phyloP scores from a whole-genome alignment of 768 basidiomycete species.

The Pleurotus cornucopiae region DNA sequence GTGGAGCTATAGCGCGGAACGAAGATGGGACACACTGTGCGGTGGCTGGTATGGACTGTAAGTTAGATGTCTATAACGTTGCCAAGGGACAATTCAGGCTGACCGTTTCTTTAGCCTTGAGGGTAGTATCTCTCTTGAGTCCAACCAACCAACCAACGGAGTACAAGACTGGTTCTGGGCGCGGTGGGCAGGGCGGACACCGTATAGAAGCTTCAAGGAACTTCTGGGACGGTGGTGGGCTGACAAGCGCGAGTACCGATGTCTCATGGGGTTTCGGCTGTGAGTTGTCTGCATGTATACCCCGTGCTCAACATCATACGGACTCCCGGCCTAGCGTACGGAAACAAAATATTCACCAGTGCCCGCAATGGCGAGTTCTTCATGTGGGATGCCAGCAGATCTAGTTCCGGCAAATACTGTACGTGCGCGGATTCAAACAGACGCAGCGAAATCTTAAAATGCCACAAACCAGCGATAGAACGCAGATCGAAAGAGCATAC shows the following conservation, averaged over 20 bases:
- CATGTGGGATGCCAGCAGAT: slow-evolving; percentile 76
- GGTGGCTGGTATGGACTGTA: slow-evolving; percentile 79
- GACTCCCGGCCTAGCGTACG: slow-evolving; percentile 44
- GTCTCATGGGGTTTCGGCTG: slow-evolving; percentile 76
- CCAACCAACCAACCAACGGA: slow-evolving; percentile 37
- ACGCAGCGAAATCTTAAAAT: neutral
- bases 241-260: slow-evolving; percentile 77
- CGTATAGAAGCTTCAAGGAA: slow-evolving; percentile 72
- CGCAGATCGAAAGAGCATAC: slow-evolving; percentile 63
- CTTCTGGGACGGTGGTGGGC: slow-evolving; percentile 71
- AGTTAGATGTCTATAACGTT: neutral
- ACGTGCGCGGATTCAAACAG: slow-evolving; percentile 13
- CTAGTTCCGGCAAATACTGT: slow-evolving; percentile 70
- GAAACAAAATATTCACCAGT: slow-evolving; percentile 75
- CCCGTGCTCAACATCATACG: neutral
- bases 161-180: slow-evolving; percentile 32
- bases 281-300: slow-evolving; percentile 25
- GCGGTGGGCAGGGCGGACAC: slow-evolving; percentile 56
- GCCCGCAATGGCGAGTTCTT: slow-evolving; percentile 80
- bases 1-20: slow-evolving; percentile 63
- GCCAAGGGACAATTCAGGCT: neutral
- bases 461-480: slow-evolving; percentile 26
- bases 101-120: slow-evolving; percentile 37
- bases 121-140: slow-evolving; percentile 55
- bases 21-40: slow-evolving; percentile 66